Conservation (phyloP, 2,329 filamentous ascomycete species). For the Sporothrix globosa region DNA sequence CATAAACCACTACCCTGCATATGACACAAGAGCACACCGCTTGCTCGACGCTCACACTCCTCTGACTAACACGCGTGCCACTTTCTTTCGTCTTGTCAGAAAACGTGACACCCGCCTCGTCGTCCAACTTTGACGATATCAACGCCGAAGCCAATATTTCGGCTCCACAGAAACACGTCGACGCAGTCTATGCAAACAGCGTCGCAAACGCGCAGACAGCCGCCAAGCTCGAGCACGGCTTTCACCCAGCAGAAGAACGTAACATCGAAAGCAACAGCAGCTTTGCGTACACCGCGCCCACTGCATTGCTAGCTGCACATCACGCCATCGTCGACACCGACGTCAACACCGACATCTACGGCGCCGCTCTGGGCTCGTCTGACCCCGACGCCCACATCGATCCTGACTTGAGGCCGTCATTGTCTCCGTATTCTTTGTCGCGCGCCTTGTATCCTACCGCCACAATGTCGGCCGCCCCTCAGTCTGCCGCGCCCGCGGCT, state of each 20-base stretch:
- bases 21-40: slow-evolving; percentile 8
- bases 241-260: too few relatives aligned
- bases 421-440: not conserved
- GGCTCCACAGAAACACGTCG: slow-evolving; percentile 34
- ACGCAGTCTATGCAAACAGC: slow-evolving; percentile 28
- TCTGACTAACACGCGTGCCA: slow-evolving; percentile 26
- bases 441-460: not conserved
- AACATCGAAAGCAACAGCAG: not conserved
- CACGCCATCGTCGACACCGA: not conserved
- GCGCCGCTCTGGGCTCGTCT: not conserved
- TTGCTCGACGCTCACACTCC: not conserved
- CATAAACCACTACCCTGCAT: slow-evolving; percentile 5
- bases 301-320: slow-evolving; percentile 11
- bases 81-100: not conserved
- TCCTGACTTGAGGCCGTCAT: slow-evolving; percentile 32
- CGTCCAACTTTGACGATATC: slow-evolving; percentile 20
- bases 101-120: not conserved
- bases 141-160: slow-evolving; percentile 32
- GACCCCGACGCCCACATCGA: slow-evolving; percentile 34
- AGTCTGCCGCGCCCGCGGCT: not conserved
- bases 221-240: not conserved
- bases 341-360: not conserved
- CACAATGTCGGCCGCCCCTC: slow-evolving; percentile 28
- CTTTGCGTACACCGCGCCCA: slow-evolving; percentile 28
- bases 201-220: not conserved